Evolutionary conservation across 2,329 filamentous ascomycete species (phyloP).

Genomic region (Colletotrichum chrysophilum): DNA sequence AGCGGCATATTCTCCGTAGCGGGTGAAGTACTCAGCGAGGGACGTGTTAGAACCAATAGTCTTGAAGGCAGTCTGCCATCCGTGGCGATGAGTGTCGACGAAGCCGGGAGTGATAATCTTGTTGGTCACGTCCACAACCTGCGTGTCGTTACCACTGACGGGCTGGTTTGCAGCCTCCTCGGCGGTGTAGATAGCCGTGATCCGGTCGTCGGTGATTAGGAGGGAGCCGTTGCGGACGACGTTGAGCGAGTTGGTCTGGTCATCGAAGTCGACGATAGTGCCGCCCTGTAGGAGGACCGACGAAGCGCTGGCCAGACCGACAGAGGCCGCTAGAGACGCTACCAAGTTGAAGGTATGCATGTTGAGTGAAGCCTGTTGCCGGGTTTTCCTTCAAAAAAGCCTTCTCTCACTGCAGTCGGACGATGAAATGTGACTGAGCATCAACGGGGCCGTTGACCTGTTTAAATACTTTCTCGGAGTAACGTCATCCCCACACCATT

Average conservation of each 20-base stretch:
- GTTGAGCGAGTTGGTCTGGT: slow-evolving; percentile 32
- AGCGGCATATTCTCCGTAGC: slow-evolving; percentile 40
- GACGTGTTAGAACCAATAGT: slow-evolving; percentile 57
- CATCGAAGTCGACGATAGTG: slow-evolving; percentile 47
- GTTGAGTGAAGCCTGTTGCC: not conserved
- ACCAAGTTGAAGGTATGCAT: not conserved
- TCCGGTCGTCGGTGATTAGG: slow-evolving; percentile 42
- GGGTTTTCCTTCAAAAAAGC: not conserved
- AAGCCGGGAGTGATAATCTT: slow-evolving; percentile 62
- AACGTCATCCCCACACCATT: not conserved
- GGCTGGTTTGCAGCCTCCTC: not conserved
- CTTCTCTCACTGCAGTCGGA: not conserved
- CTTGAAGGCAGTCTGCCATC: slow-evolving; percentile 61
- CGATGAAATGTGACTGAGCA: not conserved
- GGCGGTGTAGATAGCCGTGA: slow-evolving; percentile 33
- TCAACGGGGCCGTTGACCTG: not conserved
- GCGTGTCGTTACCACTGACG: slow-evolving; percentile 26
- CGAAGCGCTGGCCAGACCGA: slow-evolving; percentile 14
- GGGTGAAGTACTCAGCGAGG: slow-evolving; percentile 51
- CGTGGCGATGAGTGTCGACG: slow-evolving; percentile 61
- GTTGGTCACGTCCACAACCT: slow-evolving; percentile 51
- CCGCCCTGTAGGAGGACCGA: slow-evolving; percentile 35
- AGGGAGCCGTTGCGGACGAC: slow-evolving; percentile 45
- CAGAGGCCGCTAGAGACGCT: not conserved
- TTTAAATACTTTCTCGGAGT: not conserved